Evolutionary conservation across 495 filamentous ascomycete genomes (phyloP).

Genomic region (Cenococcum geophilum): DNA sequence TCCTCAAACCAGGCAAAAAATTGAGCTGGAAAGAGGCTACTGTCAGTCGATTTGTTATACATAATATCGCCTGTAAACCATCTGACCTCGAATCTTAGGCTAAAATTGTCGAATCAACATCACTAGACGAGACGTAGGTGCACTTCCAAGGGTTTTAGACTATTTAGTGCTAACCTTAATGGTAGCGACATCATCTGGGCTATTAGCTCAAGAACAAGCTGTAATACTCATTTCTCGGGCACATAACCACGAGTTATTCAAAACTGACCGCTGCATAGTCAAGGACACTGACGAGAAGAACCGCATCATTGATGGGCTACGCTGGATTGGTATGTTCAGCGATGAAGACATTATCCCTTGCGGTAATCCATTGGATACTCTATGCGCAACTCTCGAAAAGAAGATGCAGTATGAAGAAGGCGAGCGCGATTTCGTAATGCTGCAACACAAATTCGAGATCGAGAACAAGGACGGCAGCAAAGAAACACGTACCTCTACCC

Average conservation of each 20-base stretch:
- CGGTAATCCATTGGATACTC: slow-evolving; percentile 78
- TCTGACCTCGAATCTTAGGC: slow-evolving; percentile 25
- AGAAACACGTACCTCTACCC: slow-evolving; percentile 73
- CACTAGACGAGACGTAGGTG: slow-evolving; percentile 42
- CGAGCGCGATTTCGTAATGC: slow-evolving; percentile 78
- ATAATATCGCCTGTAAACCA: too few relatives aligned
- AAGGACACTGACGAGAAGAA: slow-evolving; percentile 62
- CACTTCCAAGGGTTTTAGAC: too few relatives aligned
- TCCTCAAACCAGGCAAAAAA: slow-evolving; percentile 46
- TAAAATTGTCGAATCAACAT: slow-evolving; percentile 62
- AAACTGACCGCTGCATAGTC: slow-evolving; percentile 43
- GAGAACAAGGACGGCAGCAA: slow-evolving; percentile 68
- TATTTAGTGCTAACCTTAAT: too few relatives aligned
- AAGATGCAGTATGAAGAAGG: slow-evolving; percentile 84
- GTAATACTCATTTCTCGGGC: too few relatives aligned
- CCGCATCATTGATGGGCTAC: slow-evolving; percentile 68
- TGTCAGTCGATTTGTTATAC: not conserved
- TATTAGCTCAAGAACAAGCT: slow-evolving; percentile 62
- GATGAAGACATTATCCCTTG: slow-evolving; percentile 63
- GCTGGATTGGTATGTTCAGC: slow-evolving; percentile 86
- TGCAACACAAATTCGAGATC: slow-evolving; percentile 92
- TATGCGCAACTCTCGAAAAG: slow-evolving; percentile 82
- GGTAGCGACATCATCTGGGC: slow-evolving; percentile 58
- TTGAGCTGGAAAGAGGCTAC: slow-evolving; percentile 76
- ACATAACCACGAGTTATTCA: too few relatives aligned